Evolutionary conservation across 495 filamentous ascomycete genomes (phyloP).

Genomic region (Friedmanniomyces simplex): DNA sequence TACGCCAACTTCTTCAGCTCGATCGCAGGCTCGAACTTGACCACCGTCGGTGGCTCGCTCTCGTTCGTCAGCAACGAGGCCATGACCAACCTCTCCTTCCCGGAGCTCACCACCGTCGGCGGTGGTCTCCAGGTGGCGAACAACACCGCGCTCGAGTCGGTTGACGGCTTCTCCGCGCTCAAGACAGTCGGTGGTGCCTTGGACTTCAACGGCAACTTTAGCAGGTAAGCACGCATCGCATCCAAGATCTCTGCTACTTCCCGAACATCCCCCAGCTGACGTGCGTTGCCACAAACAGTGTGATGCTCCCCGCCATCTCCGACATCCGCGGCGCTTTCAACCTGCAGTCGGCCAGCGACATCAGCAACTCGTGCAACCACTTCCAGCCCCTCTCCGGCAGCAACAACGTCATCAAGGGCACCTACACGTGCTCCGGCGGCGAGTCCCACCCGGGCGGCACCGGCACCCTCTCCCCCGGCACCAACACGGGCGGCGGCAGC

Average conservation of each 20-base stretch:
- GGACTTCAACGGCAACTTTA: slow-evolving; percentile 79
- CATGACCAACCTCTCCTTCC: slow-evolving; percentile 68
- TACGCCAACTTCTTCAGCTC: slow-evolving; percentile 63
- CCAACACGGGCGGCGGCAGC: slow-evolving; percentile 12
- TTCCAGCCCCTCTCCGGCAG: slow-evolving; percentile 45
- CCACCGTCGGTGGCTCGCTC: slow-evolving; percentile 52
- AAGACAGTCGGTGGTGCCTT: slow-evolving; percentile 69
- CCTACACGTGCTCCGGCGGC: slow-evolving; percentile 33
- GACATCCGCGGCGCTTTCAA: slow-evolving; percentile 82
- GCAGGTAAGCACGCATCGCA: slow-evolving; percentile 53
- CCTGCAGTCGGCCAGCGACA: slow-evolving; percentile 54
- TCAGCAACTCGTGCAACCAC: slow-evolving; percentile 25
- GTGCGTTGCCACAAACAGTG: slow-evolving; percentile 50
- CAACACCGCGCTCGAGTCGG: slow-evolving; percentile 59
- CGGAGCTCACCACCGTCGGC: slow-evolving; percentile 53
- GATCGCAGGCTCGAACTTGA: slow-evolving; percentile 72
- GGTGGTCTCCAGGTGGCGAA: slow-evolving; percentile 78
- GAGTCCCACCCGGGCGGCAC: slow-evolving; percentile 25
- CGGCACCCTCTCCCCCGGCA: slow-evolving; percentile 16
- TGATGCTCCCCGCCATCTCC: slow-evolving; percentile 55
- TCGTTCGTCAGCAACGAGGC: slow-evolving; percentile 68
- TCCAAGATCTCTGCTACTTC: background rate
- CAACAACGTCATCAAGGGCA: slow-evolving; percentile 34
- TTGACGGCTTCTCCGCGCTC: slow-evolving; percentile 58
- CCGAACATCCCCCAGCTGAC: background rate